phyloP scores from a whole-genome alignment of 78 protist genomes.

The Dictyostelium firmibasis region DNA sequence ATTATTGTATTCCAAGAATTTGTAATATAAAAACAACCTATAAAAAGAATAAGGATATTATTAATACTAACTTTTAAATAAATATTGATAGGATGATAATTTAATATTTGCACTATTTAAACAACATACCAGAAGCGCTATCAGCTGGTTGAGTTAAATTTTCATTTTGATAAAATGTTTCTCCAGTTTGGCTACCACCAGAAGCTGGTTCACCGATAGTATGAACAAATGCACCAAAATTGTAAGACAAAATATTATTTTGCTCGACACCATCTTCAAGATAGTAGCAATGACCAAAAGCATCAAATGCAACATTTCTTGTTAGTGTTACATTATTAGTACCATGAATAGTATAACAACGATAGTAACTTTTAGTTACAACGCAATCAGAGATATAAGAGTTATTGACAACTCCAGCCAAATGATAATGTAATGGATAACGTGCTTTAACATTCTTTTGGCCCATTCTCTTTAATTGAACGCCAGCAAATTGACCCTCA shows the following conservation, averaged over 20 bases:
- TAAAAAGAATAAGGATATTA: too few species aligned
- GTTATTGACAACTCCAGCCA: slow-evolving; percentile 1
- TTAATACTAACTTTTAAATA: too few species aligned
- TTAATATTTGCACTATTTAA: not conserved
- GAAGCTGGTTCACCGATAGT: slow-evolving; percentile 66
- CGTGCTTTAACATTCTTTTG: slow-evolving; percentile 81
- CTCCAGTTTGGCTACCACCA: slow-evolving; percentile 68
- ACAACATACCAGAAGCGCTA: slow-evolving; percentile 32
- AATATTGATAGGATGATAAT: too few species aligned
- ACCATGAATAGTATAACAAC: slow-evolving; percentile 84
- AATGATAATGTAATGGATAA: slow-evolving; percentile 85
- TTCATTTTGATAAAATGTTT: slow-evolving; percentile 2
- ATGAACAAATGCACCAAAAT: slow-evolving; percentile 77
- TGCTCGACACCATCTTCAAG: slow-evolving; percentile 88
- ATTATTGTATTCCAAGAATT: not conserved
- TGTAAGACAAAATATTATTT: slow-evolving; percentile 68
- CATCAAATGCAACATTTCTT: slow-evolving; percentile 78
- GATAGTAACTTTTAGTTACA: slow-evolving; percentile 38
- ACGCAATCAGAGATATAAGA: slow-evolving; percentile 49
- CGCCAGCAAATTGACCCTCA: slow-evolving; percentile 69
- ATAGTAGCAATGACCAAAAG: slow-evolving; percentile 81
- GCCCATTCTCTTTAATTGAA: slow-evolving; percentile 80
- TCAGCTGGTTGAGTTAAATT: slow-evolving; percentile 83
- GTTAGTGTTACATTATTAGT: slow-evolving; percentile 45
- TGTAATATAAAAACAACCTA: not conserved